Evolutionary conservation across 176 grass and related monocot species (phyloP).

Genomic region (Ensete glaucum): DNA sequence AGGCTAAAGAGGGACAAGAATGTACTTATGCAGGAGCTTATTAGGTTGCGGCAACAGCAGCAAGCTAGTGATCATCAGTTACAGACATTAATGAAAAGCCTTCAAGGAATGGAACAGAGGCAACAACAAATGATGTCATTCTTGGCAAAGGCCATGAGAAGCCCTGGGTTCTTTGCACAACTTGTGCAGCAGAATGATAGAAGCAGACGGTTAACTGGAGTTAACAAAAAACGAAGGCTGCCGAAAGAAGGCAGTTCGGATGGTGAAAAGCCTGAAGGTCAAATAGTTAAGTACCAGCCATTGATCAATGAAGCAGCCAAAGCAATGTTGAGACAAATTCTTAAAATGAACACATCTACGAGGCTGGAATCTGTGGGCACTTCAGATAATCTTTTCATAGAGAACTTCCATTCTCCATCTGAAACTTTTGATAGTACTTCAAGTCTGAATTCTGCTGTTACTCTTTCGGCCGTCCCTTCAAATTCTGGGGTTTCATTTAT

Average conservation of each 20-base stretch:
- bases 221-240: slow-evolving; percentile 70
- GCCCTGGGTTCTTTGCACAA: slow-evolving; percentile 69
- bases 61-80: slow-evolving; percentile 83
- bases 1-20: slow-evolving; percentile 93
- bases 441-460: slow-evolving; percentile 61
- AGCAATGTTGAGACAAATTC: slow-evolving; percentile 83
- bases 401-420: slow-evolving; percentile 38
- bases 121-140: slow-evolving; percentile 98
- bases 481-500: slow-evolving; percentile 40
- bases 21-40: slow-evolving; percentile 92
- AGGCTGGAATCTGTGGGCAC: slow-evolving; percentile 34
- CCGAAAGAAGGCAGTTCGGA: slow-evolving; percentile 45
- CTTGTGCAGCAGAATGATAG: slow-evolving; percentile 88
- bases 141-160: slow-evolving; percentile 85
- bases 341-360: slow-evolving; percentile 43
- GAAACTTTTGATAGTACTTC: slow-evolving; percentile 45
- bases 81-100: slow-evolving; percentile 61
- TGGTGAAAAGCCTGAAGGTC: slow-evolving; percentile 49
- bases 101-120: slow-evolving; percentile 86
- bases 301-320: slow-evolving; percentile 93
- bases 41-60: slow-evolving; percentile 77
- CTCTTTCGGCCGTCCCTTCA: slow-evolving; percentile 55
- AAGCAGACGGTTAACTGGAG: slow-evolving; percentile 45
- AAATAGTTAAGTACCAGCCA: slow-evolving; percentile 88
- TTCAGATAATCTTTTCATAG: slow-evolving; percentile 44